Conservation (phyloP, 2,329 filamentous ascomycete genomes). For the Sclerotinia subarctica region DNA sequence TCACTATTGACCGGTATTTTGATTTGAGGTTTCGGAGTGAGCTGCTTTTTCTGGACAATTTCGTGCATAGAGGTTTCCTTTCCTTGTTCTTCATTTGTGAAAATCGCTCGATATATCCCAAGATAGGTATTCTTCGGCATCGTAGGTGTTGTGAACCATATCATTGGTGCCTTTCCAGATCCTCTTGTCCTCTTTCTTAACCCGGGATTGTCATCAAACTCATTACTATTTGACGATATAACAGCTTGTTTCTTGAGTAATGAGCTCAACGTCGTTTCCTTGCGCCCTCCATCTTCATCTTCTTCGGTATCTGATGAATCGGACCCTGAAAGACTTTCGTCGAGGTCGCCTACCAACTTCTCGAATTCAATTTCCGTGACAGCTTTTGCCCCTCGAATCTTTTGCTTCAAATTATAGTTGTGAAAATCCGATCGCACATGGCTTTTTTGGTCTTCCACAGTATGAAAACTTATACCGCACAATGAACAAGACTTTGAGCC, state of each 20-base stretch:
- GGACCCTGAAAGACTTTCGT: constrained; percentile 90
- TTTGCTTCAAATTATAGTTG: constrained; percentile 91
- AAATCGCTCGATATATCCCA: constrained; percentile 80
- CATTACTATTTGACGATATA: constrained; percentile 49
- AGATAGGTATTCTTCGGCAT: constrained; percentile 77
- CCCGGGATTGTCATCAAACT: constrained; percentile 47
- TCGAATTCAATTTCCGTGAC: constrained; percentile 84
- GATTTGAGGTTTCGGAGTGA: constrained; percentile 56
- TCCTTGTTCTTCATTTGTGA: constrained; percentile 69
- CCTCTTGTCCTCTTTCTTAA: constrained; percentile 51
- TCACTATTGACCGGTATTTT: constrained; percentile 54
- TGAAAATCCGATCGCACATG: constrained; percentile 91
- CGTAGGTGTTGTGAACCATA: constrained; percentile 80
- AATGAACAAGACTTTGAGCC: constrained; percentile 76
- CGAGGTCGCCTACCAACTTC: constrained; percentile 76
- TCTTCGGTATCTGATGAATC: constrained; percentile 68
- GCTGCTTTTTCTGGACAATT: constrained; percentile 71
- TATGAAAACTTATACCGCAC: constrained; percentile 69
- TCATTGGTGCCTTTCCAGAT: constrained; percentile 66
- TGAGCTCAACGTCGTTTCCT: constrained; percentile 69
- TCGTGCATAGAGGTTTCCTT: constrained; percentile 60
- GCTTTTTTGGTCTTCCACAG: constrained; percentile 74
- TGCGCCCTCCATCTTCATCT: constrained; percentile 53
- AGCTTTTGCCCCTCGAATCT: constrained; percentile 67
- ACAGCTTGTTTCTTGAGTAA: constrained; percentile 81